A percentile compares a stretch with the other conserved stretches of the same genome.
Evolutionary conservation across 768 basidiomycete genomes (phyloP).

Genomic region (Lactarius evosmus): DNA sequence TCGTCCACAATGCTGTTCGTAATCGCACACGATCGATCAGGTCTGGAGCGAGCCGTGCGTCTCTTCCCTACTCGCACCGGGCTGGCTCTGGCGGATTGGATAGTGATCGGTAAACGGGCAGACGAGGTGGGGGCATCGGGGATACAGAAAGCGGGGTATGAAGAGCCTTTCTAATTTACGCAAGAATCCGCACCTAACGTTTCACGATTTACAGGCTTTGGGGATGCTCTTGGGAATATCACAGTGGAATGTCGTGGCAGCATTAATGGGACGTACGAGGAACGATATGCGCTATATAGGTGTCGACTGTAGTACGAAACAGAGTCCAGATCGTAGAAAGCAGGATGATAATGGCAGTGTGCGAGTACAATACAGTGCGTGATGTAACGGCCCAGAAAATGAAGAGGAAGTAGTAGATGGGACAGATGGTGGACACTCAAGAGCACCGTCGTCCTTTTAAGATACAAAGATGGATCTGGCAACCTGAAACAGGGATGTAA

Average conservation of each 20-base stretch:
- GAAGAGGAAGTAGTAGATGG: constrained; percentile 56
- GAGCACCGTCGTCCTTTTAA: constrained; percentile 38
- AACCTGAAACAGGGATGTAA: constrained; percentile 45
- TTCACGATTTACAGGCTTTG: constrained; percentile 34
- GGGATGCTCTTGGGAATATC: constrained; percentile 37
- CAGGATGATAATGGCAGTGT: constrained; percentile 44
- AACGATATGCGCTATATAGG: constrained; percentile 37
- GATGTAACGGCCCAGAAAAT: constrained; percentile 44
- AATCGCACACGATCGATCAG: constrained; percentile 50
- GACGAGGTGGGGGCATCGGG: constrained; percentile 69
- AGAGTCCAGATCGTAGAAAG: constrained; percentile 46
- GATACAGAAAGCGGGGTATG: constrained; percentile 73
- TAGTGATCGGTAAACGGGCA: constrained; percentile 52
- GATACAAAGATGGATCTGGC: constrained; percentile 74
- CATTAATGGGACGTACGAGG: constrained; percentile 29
- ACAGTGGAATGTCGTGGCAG: constrained; percentile 36
- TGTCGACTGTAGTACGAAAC: constrained; percentile 40
- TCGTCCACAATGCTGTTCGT: constrained; percentile 51
- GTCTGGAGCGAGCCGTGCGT: constrained; percentile 64
- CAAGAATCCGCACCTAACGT: constrained; percentile 18
- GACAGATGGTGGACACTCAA: constrained; percentile 63
- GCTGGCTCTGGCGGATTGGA: constrained; percentile 72
- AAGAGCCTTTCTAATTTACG: constrained; percentile 21
- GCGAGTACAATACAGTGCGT: constrained; percentile 88
- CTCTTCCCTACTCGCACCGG: constrained; percentile 88